Conservation (phyloP, 495 filamentous ascomycete genomes). For the Margaritispora aquatica region DNA sequence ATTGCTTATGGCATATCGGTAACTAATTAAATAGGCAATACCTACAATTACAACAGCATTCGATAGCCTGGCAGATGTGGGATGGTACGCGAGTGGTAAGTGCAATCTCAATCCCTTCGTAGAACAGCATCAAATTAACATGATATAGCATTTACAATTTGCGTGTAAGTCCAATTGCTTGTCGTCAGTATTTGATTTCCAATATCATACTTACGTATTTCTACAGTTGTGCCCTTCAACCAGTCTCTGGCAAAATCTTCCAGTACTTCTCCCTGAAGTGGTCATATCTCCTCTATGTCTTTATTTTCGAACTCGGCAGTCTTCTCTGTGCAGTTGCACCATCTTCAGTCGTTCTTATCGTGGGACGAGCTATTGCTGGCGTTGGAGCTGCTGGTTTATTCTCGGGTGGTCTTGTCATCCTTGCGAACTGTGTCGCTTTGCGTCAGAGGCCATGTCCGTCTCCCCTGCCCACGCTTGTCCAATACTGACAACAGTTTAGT, state of each 20-base stretch:
- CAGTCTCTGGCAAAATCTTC: conserved; percentile 28
- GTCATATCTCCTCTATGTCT: conserved; percentile 21
- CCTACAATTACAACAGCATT: conserved; percentile 47
- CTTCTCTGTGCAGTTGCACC: conserved; percentile 49
- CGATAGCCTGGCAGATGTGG: conserved; percentile 36
- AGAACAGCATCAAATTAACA: background rate
- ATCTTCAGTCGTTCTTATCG: conserved; percentile 43
- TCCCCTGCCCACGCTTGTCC: background rate
- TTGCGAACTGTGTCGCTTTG: conserved; percentile 6
- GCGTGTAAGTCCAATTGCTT: conserved; percentile 26
- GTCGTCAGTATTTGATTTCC: background rate
- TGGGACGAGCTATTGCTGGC: conserved; percentile 53
- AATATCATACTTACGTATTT: background rate
- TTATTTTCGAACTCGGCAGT: conserved; percentile 47
- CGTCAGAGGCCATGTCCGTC: conserved; percentile 13
- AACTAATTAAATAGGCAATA: conserved; percentile 28
- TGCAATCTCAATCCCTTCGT: background rate
- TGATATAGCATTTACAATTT: conserved; percentile 41
- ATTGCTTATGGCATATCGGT: background rate
- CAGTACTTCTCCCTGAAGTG: conserved; percentile 37
- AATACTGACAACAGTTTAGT: conserved; percentile 27
- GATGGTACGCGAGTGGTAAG: conserved; percentile 46
- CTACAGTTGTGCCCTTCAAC: conserved; percentile 36
- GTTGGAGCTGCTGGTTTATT: conserved; percentile 39
- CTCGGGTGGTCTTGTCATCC: conserved; percentile 25